Evolutionary conservation across 2,329 filamentous ascomycete genomes (phyloP), one percentile per base, ranked within the genome.

Genomic region (Phoma sp.): DNA sequence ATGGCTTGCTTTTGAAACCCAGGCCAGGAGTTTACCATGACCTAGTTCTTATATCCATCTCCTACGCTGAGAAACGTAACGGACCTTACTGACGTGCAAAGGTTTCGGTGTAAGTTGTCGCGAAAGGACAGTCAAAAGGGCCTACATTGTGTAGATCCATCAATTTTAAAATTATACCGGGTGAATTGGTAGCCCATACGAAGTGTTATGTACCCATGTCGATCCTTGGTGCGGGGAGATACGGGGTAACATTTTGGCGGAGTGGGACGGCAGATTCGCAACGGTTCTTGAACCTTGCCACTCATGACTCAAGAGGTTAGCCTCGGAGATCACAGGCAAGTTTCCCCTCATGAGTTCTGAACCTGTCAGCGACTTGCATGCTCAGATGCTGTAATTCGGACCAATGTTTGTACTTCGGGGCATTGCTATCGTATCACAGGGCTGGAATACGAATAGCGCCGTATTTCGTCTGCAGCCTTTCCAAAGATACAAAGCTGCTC

Each of bases 191-290:
- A 34, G 7, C 18, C 26, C 10, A n/a, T 20, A 21, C n/a, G n/a
- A 18, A 18, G 4, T 6, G 6, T 34, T 23, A 3, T 23, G 42
- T 21, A 3, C 39, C 17, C 17, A n/a, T 28, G 30, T 14, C 32
- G 30, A 36, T 36, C 30, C 9, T 12, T 25, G 11, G 21, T 36
- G 42, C 42, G 42, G 42, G 30, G 42, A 33, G 5, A 28, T 36
- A 21, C 36, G 42, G 42, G 30, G 42, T 34, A 45, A 18, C 15
- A 23, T 45, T n/a, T 45, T 45, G 42, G 42, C 42, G 15, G 29
- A 34, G 30, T 21, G 42, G 42, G 9, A 43, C 29, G 42, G 30
- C 26, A 34, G 30, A 34, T 45, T 14, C 18, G 14, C 20, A 33
- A 32, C 26, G 7, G 34, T 18, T 33, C 18, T 9, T 14, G 12